These are phyloP conservation scores for Diaporthe citriasiana DNA, from an alignment of 2,329 filamentous ascomycete genomes.

Conservation along the genomic window DNA sequence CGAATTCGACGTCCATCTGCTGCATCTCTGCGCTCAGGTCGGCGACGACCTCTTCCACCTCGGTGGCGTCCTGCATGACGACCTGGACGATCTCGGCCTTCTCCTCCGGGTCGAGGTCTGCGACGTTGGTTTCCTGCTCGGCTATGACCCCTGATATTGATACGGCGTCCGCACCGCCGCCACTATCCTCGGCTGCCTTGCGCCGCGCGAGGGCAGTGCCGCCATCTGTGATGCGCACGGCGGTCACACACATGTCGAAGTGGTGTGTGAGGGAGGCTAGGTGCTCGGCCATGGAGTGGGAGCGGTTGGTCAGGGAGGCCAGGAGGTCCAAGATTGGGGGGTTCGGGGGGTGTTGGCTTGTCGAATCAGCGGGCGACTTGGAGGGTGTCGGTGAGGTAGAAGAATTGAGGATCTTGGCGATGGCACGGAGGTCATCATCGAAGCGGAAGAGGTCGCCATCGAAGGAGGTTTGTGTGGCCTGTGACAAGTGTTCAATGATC, in stretches of 20 bases:
- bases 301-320: constrained; percentile 78
- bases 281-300: constrained; percentile 84
- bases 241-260: constrained; percentile 93
- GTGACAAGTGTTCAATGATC: not conserved
- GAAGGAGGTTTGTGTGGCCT: constrained; percentile 78
- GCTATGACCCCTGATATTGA: constrained; percentile 78
- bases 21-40: constrained; percentile 82
- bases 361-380: constrained; percentile 53
- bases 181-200: constrained; percentile 75
- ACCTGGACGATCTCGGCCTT: constrained; percentile 87
- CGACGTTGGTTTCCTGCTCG: constrained; percentile 65
- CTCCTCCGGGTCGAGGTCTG: constrained; percentile 79
- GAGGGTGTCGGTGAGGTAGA: constrained; percentile 55
- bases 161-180: constrained; percentile 57
- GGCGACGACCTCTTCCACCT: constrained; percentile 75
- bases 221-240: constrained; percentile 78
- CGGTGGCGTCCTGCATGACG: constrained; percentile 77
- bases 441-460: constrained; percentile 82
- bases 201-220: constrained; percentile 58
- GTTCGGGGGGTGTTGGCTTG: constrained; percentile 48
- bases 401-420: constrained; percentile 68
- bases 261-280: constrained; percentile 86
- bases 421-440: constrained; percentile 78
- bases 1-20: constrained; percentile 82
- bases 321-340: constrained; percentile 66